Conservation (phyloP, 2,329 filamentous ascomycete species). For the Aspergillus spinulosporus region DNA sequence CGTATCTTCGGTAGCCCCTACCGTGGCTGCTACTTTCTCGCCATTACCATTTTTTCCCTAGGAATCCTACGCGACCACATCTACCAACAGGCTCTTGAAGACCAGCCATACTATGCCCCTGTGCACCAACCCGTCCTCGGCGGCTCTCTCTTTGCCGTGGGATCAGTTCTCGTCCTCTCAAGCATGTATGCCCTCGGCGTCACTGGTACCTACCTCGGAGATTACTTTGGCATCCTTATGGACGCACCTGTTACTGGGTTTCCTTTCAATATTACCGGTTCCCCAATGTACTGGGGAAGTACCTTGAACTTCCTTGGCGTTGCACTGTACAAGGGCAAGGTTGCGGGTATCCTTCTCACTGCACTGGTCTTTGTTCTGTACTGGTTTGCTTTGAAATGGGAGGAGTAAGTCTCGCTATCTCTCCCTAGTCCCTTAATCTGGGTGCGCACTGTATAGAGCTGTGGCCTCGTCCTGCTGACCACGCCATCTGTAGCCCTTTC, state of each 20-base stretch:
- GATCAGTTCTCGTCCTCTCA: slow-evolving; percentile 81
- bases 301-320: slow-evolving; percentile 90
- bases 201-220: slow-evolving; percentile 92
- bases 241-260: slow-evolving; percentile 92
- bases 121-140: slow-evolving; percentile 67
- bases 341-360: slow-evolving; percentile 78
- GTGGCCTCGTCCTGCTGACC: slow-evolving; percentile 16
- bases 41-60: slow-evolving; percentile 83
- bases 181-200: slow-evolving; percentile 91
- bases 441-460: too few relatives aligned
- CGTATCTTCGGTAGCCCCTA: slow-evolving; percentile 80
- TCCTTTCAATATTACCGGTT: slow-evolving; percentile 86
- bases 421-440: neutral
- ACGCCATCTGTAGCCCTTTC: slow-evolving; percentile 62
- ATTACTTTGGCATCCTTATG: slow-evolving; percentile 99
- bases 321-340: slow-evolving; percentile 80
- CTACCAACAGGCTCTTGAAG: slow-evolving; percentile 79
- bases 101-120: slow-evolving; percentile 72
- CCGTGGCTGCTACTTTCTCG: slow-evolving; percentile 85
- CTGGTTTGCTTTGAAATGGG: slow-evolving; percentile 75
- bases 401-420: slow-evolving; percentile 60
- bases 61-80: slow-evolving; percentile 85
- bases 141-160: slow-evolving; percentile 68
- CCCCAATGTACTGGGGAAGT: slow-evolving; percentile 96
- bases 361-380: slow-evolving; percentile 75